phyloP scores from a whole-genome alignment of 257 asterid species.

The Rauvolfia tetraphylla region DNA sequence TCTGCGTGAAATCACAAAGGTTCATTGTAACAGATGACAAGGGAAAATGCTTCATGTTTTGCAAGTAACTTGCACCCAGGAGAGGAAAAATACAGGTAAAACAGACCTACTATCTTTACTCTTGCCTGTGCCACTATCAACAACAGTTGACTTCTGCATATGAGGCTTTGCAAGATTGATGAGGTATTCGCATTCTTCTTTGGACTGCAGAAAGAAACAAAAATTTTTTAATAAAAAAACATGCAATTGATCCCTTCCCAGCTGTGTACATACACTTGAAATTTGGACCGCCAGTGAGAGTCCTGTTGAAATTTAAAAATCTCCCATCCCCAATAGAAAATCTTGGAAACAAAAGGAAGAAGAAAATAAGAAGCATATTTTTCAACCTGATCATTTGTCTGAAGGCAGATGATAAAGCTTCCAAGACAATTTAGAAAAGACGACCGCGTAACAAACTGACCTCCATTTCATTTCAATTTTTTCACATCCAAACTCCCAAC shows the following conservation, averaged over 20 bases:
- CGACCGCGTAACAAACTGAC: background rate
- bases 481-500: background rate
- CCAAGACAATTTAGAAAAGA: background rate
- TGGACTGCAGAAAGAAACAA: conserved; percentile 51
- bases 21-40: background rate
- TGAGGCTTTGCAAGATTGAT: conserved; percentile 80
- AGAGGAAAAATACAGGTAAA: conserved; percentile 6
- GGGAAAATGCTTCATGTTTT: background rate
- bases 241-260: background rate
- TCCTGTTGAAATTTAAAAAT: background rate
- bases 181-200: conserved; percentile 90
- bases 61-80: conserved; percentile 12
- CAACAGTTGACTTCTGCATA: conserved; percentile 89
- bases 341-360: background rate
- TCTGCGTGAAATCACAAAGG: conserved; percentile 33
- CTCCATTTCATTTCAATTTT: background rate
- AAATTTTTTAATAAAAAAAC: background rate
- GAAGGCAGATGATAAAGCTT: background rate
- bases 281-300: background rate
- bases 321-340: background rate
- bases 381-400: background rate
- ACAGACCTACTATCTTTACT: conserved; percentile 88
- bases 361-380: background rate
- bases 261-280: background rate
- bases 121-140: conserved; percentile 84